Evolutionary conservation across 345 rosid species (phyloP).

Genomic region (Salix caprea): DNA sequence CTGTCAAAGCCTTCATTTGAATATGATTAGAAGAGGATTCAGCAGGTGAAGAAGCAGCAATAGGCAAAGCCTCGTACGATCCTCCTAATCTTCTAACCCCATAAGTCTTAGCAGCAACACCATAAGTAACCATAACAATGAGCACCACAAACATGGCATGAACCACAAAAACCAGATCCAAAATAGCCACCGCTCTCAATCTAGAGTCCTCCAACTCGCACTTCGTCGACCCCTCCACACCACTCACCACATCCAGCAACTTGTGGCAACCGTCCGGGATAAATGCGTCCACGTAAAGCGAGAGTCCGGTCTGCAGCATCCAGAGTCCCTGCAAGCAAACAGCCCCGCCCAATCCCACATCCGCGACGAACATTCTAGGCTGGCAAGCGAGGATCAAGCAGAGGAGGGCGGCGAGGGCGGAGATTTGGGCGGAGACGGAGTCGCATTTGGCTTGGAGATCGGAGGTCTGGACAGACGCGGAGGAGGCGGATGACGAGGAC

Average conservation of each 20-base stretch:
- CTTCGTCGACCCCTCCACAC: slow-evolving; percentile 79
- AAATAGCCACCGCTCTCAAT: slow-evolving; percentile 72
- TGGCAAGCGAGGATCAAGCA: slow-evolving; percentile 66
- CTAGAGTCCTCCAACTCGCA: slow-evolving; percentile 76
- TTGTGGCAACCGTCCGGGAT: slow-evolving; percentile 87
- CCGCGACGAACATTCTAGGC: slow-evolving; percentile 64
- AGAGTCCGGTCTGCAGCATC: slow-evolving; percentile 81
- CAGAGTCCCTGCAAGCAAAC: slow-evolving; percentile 82
- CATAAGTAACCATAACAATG: slow-evolving; percentile 49
- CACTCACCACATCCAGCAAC: slow-evolving; percentile 64
- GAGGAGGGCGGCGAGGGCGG: slow-evolving; percentile 54
- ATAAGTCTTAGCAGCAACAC: slow-evolving; percentile 40
- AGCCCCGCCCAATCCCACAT: slow-evolving; percentile 60
- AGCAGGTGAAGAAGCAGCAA: slow-evolving; percentile 33
- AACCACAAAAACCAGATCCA: slow-evolving; percentile 69
- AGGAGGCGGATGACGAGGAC: slow-evolving; percentile 49
- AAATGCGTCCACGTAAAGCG: slow-evolving; percentile 76
- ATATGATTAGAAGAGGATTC: slow-evolving; percentile 27
- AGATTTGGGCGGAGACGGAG: slow-evolving; percentile 57
- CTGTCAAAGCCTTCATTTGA: slow-evolving; percentile 82
- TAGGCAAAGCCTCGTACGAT: slow-evolving; percentile 77
- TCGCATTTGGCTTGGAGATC: slow-evolving; percentile 83
- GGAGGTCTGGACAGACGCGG: slow-evolving; percentile 74
- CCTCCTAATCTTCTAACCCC: slow-evolving; percentile 54
- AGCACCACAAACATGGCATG: slow-evolving; percentile 66